These are phyloP conservation scores for Fusarium graminum DNA, from an alignment of 2,329 filamentous ascomycete species.

Conservation along the genomic window DNA sequence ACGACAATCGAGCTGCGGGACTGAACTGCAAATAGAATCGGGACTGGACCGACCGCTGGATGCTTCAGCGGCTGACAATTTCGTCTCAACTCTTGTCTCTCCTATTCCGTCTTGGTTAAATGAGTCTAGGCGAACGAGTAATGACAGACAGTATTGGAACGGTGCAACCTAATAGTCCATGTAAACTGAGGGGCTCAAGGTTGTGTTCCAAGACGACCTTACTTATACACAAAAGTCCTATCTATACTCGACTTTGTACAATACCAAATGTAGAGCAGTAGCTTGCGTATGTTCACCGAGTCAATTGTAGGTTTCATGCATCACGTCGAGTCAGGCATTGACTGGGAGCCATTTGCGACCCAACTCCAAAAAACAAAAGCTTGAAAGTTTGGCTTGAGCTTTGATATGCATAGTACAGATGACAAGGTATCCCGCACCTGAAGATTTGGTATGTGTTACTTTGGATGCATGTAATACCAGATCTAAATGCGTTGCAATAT, in stretches of 20 bases:
- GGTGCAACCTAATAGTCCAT: slow-evolving; percentile 36
- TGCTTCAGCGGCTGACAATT: slow-evolving; percentile 19
- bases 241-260: slow-evolving; percentile 20
- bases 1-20: slow-evolving; percentile 28
- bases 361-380: not conserved
- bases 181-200: slow-evolving; percentile 25
- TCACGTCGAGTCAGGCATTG: slow-evolving; percentile 34
- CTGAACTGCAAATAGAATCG: not conserved
- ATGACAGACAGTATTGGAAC: slow-evolving; percentile 25
- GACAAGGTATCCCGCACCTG: slow-evolving; percentile 3
- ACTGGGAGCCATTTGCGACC: slow-evolving; percentile 29
- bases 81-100: slow-evolving; percentile 32
- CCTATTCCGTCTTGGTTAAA: slow-evolving; percentile 21
- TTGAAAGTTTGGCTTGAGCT: slow-evolving; percentile 17
- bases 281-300: slow-evolving; percentile 17
- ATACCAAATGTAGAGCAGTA: slow-evolving; percentile 9
- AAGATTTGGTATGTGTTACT: slow-evolving; percentile 15
- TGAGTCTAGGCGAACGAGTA: not conserved
- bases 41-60: slow-evolving; percentile 15
- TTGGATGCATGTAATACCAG: slow-evolving; percentile 37
- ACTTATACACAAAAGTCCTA: slow-evolving; percentile 8
- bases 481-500: slow-evolving; percentile 44
- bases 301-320: slow-evolving; percentile 32
- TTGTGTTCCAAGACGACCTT: slow-evolving; percentile 27
- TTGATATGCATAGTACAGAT: not conserved